Base-by-base conservation (phyloP, 2,329 filamentous ascomycete genomes). In the Diaporthe longicolla region DNA sequence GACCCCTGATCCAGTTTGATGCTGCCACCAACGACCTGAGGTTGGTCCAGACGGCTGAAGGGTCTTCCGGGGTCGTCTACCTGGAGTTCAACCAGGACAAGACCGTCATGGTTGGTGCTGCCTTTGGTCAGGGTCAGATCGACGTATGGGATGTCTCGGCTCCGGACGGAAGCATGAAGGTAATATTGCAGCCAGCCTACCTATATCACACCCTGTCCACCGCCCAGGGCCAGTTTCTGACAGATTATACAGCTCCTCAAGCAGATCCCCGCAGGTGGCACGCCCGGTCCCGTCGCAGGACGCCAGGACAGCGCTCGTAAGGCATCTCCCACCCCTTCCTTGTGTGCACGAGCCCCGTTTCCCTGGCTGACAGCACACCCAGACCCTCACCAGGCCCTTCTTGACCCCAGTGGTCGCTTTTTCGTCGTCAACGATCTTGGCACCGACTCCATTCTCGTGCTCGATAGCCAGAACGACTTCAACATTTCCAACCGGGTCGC, bases 371-470 rank as follows among this genome's bases (percentile, higher is more conserved):
- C 57, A 32, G 2, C 3, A 29, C 3, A 52, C 19, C 4, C 35
- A 73, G 59, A 85, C 71, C 85, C 87, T 35, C 88, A 89, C 78
- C 85, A 89, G 80, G 81, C 84, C 15, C 79, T 87, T 32, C 81
- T 86, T 13, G 87, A 89, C 75, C 86, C 86, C 10, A 84, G 83
- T 4, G 87, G 87, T 37, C 83, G 84, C 63, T 89, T 82, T 81
- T 87, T 88, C 77, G 81, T 84, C 72, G 82, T 87, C 71, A 85
- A 84, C 74, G 86, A 89, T 76, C 84, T 89, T 15, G 88, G 87
- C 74, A 85, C 83, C 43, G 86, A 89, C 80, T 78, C 80, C n/a
- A 77, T 89, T 45, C 76, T 87, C 48, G 77, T 89, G 71, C 79
- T 89, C 48, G 85, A 88, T 81, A 80, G 83, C 71, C 80, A 83